Base-by-base conservation (phyloP, 2,329 filamentous ascomycete genomes). In the Blumeria hordei region DNA sequence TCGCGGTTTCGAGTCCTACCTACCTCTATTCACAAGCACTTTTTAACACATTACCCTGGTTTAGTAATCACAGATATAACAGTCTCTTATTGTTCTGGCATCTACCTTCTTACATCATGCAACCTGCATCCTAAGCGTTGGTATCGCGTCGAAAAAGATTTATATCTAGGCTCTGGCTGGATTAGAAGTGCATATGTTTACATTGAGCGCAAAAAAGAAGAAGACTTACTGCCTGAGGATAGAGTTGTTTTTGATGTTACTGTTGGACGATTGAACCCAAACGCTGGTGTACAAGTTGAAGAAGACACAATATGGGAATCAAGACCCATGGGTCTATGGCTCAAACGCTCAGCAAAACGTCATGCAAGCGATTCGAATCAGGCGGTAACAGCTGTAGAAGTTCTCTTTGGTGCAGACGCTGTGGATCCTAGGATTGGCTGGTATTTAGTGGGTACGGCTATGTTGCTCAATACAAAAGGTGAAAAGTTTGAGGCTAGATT, bases 351-450 rank as follows among this genome's bases (percentile, higher is more conserved):
- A 33, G 59, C 62, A 35, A 53, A 53, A n/a, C 32, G 36, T 18
- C 76, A 75, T n/a, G 72, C 74, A 35, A 74, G 72, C 56, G 65
- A 66, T 59, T 64, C 61, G 10, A 43, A 62, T 6, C 56, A 64
- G 39, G 76, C 76, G 0, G 71, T 86, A 39, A 86, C 81, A 0
- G 77, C 78, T 4, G 71, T 85, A 2, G 82, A 86, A 66, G 72
- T 86, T 3, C 67, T 87, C 12, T 84, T 84, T 63, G 79, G 81
- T 32, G 71, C 79, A 7, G 80, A 85, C 68, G 90, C 88, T 9
- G 85, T 88, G 35, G 92, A 98, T 65, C 88, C 87, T 5, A 79
- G 92, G 56, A 77, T 81, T 1, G 85, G 85, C 34, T 98, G 93
- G 92, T 72, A 80, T 56, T 74, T 95, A 45, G 80, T 79, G 53